Percentiles rank a stretch among this genome's conserved stretches.
Conservation (phyloP, 108 stramenopile species). For the Aurantiochytrium sp. region DNA sequence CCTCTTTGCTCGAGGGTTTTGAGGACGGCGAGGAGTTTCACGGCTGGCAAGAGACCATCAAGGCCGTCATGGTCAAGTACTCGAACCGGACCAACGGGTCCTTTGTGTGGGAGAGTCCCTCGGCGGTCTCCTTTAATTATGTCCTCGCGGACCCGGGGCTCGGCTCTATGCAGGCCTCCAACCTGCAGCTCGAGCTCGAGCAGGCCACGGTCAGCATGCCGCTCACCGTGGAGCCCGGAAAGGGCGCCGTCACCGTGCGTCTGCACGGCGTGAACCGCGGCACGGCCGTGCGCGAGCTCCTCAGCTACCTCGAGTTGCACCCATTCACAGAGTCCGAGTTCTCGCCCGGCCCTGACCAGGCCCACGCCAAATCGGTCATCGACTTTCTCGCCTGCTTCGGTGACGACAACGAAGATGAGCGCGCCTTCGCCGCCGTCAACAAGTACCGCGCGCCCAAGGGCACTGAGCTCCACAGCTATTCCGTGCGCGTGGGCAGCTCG, state of each 20-base stretch:
- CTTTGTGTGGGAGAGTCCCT: constrained; percentile 61
- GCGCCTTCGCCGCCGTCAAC: constrained; percentile 46
- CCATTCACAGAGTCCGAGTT: neutral
- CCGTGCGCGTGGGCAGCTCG: neutral
- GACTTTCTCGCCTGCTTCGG: constrained; percentile 42
- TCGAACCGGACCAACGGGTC: constrained; percentile 62
- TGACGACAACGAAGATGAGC: constrained; percentile 62
- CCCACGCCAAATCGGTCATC: neutral
- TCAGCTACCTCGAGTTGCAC: constrained; percentile 30
- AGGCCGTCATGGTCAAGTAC: constrained; percentile 59
- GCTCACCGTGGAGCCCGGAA: constrained; percentile 77
- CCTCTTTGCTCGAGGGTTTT: neutral
- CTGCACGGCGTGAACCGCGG: constrained; percentile 65
- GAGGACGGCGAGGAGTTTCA: neutral
- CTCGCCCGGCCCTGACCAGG: neutral
- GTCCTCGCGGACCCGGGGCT: constrained; percentile 67
- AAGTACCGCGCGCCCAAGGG: neutral
- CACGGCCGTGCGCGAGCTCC: constrained; percentile 40
- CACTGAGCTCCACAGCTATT: neutral
- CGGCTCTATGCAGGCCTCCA: constrained; percentile 70
- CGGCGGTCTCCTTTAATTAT: constrained; percentile 62
- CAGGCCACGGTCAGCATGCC: constrained; percentile 75
- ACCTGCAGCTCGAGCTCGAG: constrained; percentile 92
- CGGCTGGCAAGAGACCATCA: constrained; percentile 45
- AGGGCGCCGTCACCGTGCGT: constrained; percentile 63